Evolutionary conservation across 208 protist species (phyloP).

Genomic region (Leishmania amazonensis): DNA sequence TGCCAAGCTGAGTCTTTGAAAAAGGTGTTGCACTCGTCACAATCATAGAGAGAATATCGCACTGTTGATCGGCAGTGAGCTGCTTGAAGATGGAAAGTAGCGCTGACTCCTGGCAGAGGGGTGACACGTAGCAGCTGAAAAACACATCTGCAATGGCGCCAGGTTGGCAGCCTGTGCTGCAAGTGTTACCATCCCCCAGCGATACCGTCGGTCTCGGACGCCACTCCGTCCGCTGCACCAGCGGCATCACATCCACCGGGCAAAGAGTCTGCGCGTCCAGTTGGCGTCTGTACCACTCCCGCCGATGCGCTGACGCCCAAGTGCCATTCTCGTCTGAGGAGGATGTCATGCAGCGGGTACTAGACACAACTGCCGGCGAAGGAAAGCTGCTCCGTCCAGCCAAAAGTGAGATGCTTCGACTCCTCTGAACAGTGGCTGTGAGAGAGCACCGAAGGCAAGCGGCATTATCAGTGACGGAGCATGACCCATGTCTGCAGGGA

Average conservation of each 20-base stretch:
- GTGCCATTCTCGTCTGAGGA: not conserved
- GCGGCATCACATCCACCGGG: slow-evolving; percentile 27
- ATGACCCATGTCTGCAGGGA: not conserved
- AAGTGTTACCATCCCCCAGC: not conserved
- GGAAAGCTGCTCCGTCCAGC: not conserved
- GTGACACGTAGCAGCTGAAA: slow-evolving; percentile 26
- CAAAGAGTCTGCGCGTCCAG: slow-evolving; percentile 16
- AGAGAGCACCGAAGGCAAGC: not conserved
- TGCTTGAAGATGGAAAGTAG: slow-evolving; percentile 18
- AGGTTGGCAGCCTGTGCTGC: not conserved
- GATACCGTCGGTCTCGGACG: not conserved
- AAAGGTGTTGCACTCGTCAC: not conserved
- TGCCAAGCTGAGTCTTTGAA: not conserved
- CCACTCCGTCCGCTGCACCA: slow-evolving; percentile 11
- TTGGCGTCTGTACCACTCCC: slow-evolving; percentile 29
- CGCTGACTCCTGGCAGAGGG: slow-evolving; percentile 13
- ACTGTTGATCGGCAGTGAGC: slow-evolving; percentile 27
- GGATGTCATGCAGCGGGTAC: not conserved
- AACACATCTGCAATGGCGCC: slow-evolving; percentile 25
- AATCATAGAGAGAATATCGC: slow-evolving; percentile 2
- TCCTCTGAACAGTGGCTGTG: not conserved
- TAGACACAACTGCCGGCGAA: not conserved
- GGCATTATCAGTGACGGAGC: not conserved
- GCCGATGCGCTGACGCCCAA: slow-evolving; percentile 7
- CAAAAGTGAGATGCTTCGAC: not conserved